These are phyloP conservation scores for Discostella stelligeroides DNA, from an alignment of 108 stramenopile genomes.

Conservation along the genomic window DNA sequence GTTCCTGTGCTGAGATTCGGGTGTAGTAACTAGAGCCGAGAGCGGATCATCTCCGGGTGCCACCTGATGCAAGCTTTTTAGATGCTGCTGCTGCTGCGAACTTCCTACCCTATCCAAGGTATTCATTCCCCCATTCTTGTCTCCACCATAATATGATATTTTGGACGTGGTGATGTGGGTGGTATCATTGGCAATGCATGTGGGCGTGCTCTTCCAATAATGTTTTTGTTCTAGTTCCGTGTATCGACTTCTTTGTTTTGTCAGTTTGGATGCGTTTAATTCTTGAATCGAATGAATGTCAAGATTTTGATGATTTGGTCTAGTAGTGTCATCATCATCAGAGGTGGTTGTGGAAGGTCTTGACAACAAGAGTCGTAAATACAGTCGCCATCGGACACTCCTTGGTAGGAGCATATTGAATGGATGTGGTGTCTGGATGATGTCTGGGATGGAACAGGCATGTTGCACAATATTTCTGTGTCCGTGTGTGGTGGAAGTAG, in stretches of 20 bases:
- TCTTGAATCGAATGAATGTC: conserved; percentile 23
- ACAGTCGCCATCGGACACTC: conserved; percentile 43
- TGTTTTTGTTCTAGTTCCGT: conserved; percentile 35
- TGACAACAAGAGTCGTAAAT: conserved; percentile 29
- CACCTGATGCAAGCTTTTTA: conserved; percentile 27
- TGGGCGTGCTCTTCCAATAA: conserved; percentile 37
- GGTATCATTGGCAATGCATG: conserved; percentile 28
- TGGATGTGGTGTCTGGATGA: too few species aligned
- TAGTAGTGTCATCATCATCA: conserved; percentile 3
- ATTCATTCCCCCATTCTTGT: background rate
- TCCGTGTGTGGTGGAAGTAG: too few species aligned
- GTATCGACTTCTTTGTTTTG: conserved; percentile 40
- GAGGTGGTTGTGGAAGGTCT: conserved; percentile 5
- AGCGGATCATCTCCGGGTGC: conserved; percentile 47
- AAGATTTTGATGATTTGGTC: background rate
- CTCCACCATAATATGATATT: too few species aligned
- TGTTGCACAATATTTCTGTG: too few species aligned
- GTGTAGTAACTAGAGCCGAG: conserved; percentile 24
- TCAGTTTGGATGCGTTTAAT: conserved; percentile 29
- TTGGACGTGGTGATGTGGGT: conserved; percentile 3
- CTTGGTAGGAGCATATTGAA: conserved; percentile 4
- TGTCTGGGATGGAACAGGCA: too few species aligned
- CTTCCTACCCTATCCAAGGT: background rate
- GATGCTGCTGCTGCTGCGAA: background rate
- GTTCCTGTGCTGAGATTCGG: background rate